Percentiles rank a stretch among this genome's conserved stretches.
Evolutionary conservation across 2,329 filamentous ascomycete genomes (phyloP).

Genomic region (Niveomyces coronatus): DNA sequence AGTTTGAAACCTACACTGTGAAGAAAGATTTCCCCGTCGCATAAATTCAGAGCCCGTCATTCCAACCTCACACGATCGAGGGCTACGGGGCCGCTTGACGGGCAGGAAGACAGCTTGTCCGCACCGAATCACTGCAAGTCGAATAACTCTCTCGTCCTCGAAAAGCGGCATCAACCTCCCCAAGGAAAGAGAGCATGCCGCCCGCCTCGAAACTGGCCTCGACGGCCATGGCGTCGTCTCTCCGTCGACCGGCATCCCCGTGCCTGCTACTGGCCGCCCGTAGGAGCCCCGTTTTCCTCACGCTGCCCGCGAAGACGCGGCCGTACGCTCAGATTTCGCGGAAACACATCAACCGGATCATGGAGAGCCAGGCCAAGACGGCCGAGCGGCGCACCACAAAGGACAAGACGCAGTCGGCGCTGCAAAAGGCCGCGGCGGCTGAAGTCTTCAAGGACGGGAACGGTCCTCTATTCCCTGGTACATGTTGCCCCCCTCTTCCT

Average conservation of each 20-base stretch:
- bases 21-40: too few species aligned
- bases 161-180: neutral
- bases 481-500: neutral
- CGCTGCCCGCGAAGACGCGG: neutral
- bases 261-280: too few species aligned
- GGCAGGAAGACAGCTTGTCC: too few species aligned
- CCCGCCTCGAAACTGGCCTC: neutral
- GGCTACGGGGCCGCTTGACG: too few species aligned
- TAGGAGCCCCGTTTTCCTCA: neutral
- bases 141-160: too few species aligned
- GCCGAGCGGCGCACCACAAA: slow-evolving; percentile 15
- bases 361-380: neutral
- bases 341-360: neutral
- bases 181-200: neutral
- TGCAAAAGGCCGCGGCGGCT: slow-evolving; percentile 21
- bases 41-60: too few species aligned
- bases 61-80: too few species aligned
- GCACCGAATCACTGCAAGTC: too few species aligned
- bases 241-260: slow-evolving; percentile 1
- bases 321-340: slow-evolving; percentile 1
- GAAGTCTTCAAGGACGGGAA: slow-evolving; percentile 24
- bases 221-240: slow-evolving; percentile 1
- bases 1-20: too few species aligned
- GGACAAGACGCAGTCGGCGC: slow-evolving; percentile 20
- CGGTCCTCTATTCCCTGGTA: slow-evolving; percentile 26